Base-by-base conservation (phyloP, 1,284 basidiomycete genomes). In the Cronartium quercuum region DNA sequence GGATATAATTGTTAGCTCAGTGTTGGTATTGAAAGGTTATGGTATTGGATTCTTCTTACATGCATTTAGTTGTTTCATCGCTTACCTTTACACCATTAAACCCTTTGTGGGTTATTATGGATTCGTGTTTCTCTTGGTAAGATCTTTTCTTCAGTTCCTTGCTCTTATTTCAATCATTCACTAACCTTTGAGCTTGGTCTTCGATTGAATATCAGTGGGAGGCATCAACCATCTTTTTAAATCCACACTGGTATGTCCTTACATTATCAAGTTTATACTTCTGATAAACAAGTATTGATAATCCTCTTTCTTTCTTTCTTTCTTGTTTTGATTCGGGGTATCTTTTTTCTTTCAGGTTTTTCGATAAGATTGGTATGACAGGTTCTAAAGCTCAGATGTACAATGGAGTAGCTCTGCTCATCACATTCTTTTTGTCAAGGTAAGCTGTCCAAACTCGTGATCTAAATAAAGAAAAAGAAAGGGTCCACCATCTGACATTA, bases 181-280 rank as follows among this genome's bases (percentile, higher is more conserved):
- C 10, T 55, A 37, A 29, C 3, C 9, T 66, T 66, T 13, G 4
- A 18, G 55, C 60, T 12, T 29, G 21, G 40, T 73, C 29, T 34
- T 41, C 60, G 42, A 58, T 61, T 40, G 13, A 38, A 65, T n/a
- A 37, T 42, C 15, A 75, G 71, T 75, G 71, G 71, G 71, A 75
- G 41, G 63, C 71, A 13, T 75, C 71, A 5, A 75, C 71, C 18
- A 75, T 75, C 57, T 75, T 75, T 66, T 29, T 75, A 34, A 75
- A 75, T 62, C 71, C 71, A 12, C 71, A 75, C 67, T 75, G 71
- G 71, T 75, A 40, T 34, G n/a, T n/a, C n/a, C n/a, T n/a, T n/a
- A n/a, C n/a, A n/a, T n/a, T n/a, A n/a, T n/a, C n/a, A n/a, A n/a
- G n/a, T n/a, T n/a, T 68, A 24, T 35, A n/a, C 10, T 35, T 58